Evolutionary conservation across 345 rosid genomes (phyloP).

Genomic region (Ceriops zippeliana): DNA sequence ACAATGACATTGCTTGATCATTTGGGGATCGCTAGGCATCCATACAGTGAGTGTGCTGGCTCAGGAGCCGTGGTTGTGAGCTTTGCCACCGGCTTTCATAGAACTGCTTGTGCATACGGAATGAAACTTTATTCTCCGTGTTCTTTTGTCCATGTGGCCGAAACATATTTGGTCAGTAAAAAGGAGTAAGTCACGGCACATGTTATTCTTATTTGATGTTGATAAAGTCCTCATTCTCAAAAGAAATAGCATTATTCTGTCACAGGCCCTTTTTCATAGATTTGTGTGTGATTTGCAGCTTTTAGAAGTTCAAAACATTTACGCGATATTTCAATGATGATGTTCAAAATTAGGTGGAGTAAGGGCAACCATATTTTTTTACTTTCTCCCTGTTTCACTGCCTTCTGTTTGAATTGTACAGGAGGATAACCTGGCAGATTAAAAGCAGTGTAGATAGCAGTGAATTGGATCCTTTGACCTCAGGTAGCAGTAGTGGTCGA

Average conservation of each 20-base stretch:
- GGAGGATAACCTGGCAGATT: constrained; percentile 56
- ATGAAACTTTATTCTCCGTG: constrained; percentile 32
- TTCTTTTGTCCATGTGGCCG: constrained; percentile 28
- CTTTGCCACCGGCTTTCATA: constrained; percentile 21
- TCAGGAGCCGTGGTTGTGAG: constrained; percentile 25
- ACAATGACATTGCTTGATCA: constrained; percentile 24
- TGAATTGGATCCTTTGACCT: constrained; percentile 57
- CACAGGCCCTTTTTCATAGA: too few relatives aligned
- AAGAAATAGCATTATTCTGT: too few relatives aligned
- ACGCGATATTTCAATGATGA: too few relatives aligned
- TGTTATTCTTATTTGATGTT: not conserved
- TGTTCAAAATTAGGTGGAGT: too few relatives aligned
- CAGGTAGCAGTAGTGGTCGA: constrained; percentile 37
- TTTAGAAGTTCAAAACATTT: too few relatives aligned
- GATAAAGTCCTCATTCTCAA: not conserved
- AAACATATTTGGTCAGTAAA: constrained; percentile 30
- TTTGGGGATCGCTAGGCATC: constrained; percentile 19
- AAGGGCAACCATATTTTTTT: too few relatives aligned
- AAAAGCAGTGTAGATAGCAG: constrained; percentile 47
- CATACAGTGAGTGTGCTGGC: constrained; percentile 24
- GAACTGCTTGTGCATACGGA: constrained; percentile 31
- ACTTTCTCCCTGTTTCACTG: not conserved
- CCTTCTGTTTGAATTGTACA: constrained; percentile 30
- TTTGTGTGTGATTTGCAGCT: too few relatives aligned
- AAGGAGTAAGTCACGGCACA: constrained; percentile 31